Evolutionary conservation across 176 grass and related monocot species (phyloP).

Genomic region (Triticum monococcum): DNA sequence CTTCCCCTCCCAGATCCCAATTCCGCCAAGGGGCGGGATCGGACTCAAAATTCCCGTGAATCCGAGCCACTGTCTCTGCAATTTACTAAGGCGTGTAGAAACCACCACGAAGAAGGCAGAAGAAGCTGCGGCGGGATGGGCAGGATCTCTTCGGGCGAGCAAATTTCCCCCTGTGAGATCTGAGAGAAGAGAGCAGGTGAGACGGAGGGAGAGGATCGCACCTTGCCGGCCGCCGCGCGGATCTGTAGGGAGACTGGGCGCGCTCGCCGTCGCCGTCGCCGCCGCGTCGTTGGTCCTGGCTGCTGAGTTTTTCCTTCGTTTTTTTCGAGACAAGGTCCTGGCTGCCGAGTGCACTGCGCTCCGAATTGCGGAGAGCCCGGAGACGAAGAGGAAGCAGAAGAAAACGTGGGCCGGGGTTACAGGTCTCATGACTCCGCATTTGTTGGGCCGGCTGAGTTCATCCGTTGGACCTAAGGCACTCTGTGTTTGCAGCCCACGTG

Average conservation of each 20-base stretch:
- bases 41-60: neutral
- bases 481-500: no score
- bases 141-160: neutral
- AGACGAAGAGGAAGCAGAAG: neutral
- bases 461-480: neutral
- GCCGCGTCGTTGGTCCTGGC: neutral
- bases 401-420: neutral
- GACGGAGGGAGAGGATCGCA: neutral
- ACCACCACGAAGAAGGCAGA: neutral
- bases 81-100: no score
- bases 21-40: neutral
- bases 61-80: no score
- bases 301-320: neutral
- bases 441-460: neutral
- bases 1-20: conserved; percentile 2
- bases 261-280: neutral
- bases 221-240: conserved; percentile 7
- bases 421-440: neutral
- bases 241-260: neutral
- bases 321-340: no score
- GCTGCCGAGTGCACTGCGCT: no score
- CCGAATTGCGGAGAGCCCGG: no score
- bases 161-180: neutral
- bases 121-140: neutral
- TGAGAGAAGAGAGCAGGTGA: neutral